These are phyloP conservation scores for Acacia concinna DNA, from an alignment of 331 rosid genomes.

Conservation along the genomic window DNA sequence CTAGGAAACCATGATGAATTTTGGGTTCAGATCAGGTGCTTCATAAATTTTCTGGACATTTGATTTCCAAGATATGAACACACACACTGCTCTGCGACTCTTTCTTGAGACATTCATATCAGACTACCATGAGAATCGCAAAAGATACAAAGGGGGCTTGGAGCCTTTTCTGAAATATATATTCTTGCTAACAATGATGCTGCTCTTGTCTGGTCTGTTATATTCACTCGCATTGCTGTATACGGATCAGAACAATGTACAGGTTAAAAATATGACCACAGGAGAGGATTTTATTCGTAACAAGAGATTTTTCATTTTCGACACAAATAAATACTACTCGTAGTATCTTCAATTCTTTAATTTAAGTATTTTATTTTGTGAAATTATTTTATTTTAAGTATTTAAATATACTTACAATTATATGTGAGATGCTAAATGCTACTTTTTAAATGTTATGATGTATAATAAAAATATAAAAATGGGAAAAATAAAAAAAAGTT, in stretches of 20 bases:
- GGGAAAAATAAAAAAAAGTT: too few relatives aligned
- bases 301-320: too few relatives aligned
- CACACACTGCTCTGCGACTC: conserved; percentile 88
- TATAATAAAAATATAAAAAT: too few relatives aligned
- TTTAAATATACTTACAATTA: too few relatives aligned
- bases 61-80: conserved; percentile 88
- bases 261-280: conserved; percentile 77
- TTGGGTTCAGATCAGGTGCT: conserved; percentile 95
- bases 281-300: conserved; percentile 87
- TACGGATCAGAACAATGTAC: conserved; percentile 75
- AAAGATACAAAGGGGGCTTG: conserved; percentile 99
- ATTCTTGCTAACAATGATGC: conserved; percentile 84
- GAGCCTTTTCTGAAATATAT: conserved; percentile 96
- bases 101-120: conserved; percentile 93
- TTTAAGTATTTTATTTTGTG: too few relatives aligned
- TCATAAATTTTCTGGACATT: conserved; percentile 95
- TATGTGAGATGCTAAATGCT: too few relatives aligned
- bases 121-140: conserved; percentile 97
- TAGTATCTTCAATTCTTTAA: too few relatives aligned
- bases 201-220: conserved; percentile 63
- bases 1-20: conserved; percentile 96
- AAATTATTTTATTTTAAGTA: too few relatives aligned
- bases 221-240: conserved; percentile 68
- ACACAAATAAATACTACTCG: too few relatives aligned
- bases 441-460: too few relatives aligned